Evolutionary conservation across 495 filamentous ascomycete species (phyloP).

Genomic region (Xylaria venustula): DNA sequence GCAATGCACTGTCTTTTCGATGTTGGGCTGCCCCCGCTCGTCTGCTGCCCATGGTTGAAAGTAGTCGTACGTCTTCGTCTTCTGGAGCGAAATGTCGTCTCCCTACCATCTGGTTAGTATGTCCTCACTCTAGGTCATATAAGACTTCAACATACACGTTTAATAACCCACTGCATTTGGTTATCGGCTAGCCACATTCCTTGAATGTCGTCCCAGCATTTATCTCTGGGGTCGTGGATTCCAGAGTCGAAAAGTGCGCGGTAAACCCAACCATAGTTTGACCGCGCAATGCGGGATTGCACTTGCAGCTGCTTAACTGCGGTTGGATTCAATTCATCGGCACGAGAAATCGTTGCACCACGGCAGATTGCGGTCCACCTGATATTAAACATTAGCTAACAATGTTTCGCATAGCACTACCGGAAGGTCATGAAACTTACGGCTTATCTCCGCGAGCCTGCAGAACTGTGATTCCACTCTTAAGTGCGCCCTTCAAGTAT

Average conservation of each 20-base stretch:
- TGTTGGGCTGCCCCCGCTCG: background rate
- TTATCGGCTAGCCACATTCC: background rate
- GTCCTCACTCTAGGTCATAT: background rate
- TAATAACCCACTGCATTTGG: background rate
- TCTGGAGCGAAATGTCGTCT: background rate
- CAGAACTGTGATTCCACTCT: background rate
- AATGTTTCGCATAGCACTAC: too few species aligned
- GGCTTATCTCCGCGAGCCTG: background rate
- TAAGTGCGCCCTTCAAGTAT: background rate
- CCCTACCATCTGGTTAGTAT: background rate
- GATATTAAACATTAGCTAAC: background rate
- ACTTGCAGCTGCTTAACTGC: background rate
- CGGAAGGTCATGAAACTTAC: background rate
- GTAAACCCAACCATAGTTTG: background rate
- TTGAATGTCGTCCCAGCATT: background rate
- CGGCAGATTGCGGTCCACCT: slow-evolving; percentile 8
- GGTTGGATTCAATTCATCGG: background rate
- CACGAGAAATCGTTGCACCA: background rate
- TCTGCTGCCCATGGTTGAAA: background rate
- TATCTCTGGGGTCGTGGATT: background rate
- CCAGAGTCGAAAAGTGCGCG: background rate
- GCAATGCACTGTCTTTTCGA: background rate
- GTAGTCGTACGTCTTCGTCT: background rate
- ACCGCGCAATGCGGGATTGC: background rate
- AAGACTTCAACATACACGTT: background rate